Percentiles rank a stretch among this genome's conserved stretches.
phyloP scores from a whole-genome alignment of 768 basidiomycete species.

The Pleurotus salmoneostramineus region DNA sequence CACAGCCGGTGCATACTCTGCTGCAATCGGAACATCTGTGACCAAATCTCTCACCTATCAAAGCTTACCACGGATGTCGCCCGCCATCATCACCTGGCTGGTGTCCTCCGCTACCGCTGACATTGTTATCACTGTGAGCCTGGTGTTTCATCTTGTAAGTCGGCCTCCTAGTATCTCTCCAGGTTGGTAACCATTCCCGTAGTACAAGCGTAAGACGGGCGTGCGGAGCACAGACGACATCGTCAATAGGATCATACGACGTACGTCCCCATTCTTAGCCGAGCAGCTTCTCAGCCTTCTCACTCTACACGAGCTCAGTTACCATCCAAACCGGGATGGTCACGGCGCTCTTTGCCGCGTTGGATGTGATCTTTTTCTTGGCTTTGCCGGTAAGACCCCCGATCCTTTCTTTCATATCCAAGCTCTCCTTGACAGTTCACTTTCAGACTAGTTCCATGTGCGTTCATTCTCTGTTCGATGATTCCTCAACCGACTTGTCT shows the following conservation, averaged over 20 bases:
- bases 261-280: neutral
- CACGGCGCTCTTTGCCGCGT: neutral
- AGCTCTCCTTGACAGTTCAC: neutral
- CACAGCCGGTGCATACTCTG: neutral
- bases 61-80: neutral
- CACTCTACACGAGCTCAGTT: neutral
- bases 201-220: conserved; percentile 3
- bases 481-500: neutral
- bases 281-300: neutral
- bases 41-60: neutral
- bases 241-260: conserved; percentile 4
- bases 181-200: neutral
- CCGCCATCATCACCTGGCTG: conserved; percentile 6
- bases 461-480: neutral
- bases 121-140: conserved; percentile 6
- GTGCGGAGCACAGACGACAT: conserved; percentile 2
- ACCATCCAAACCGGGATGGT: conserved; percentile 9
- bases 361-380: conserved; percentile 5
- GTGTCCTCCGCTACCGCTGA: conserved; percentile 6
- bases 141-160: conserved; percentile 7
- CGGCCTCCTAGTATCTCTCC: neutral
- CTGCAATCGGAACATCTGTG: neutral
- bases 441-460: neutral
- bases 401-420: neutral
- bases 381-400: neutral